Base-by-base conservation (phyloP, 2,329 filamentous ascomycete genomes). In the Seiridium cupressi region DNA sequence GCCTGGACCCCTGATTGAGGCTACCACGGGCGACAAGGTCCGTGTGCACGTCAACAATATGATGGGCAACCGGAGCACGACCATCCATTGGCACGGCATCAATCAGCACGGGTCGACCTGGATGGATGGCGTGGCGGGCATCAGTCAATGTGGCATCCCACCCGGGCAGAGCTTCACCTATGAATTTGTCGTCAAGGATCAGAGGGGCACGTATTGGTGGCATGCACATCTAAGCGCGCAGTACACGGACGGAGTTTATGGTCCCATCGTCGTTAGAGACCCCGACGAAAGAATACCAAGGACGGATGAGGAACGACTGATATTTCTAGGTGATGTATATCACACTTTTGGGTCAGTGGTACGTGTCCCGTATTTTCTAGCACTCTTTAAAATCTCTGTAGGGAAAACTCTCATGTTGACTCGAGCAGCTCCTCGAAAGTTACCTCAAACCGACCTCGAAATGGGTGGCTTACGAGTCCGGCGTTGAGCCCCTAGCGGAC, bases 71-170 rank as follows among this genome's bases (percentile, higher is more conserved):
- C 63, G 63, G 53, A 74, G 70, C 58, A 85, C 88, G 2, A 81
- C 81, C 51, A 77, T 91, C 11, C 89, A 91, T 67, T 91, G 87
- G 75, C 89, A 91, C 67, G 89, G 89, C 18, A 77, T 91, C 63
- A 85, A 84, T 65, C 87, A 89, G 72, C 83, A 83, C 63, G 83
- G 84, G 42, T 84, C 84, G 0, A 86, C 80, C 26, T 81, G 84
- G 63, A 89, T 90, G 85, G 89, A 91, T 66, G 89, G 89, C 3
- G 81, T 87, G 2, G 74, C 80, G 0, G 84, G 82, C 44, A 81
- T 89, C 7, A 85, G 81, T 1, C 88, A 89, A 66, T 88, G 85
- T 64, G 77, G 77, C 1, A 84, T 90, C 18, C 77, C 81, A 1
- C 80, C 86, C 0, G 85, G 84, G 0, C 70, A 73, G 7, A 80